phyloP scores from a whole-genome alignment of 805 yeast species.

The Metschnikowia similis region DNA sequence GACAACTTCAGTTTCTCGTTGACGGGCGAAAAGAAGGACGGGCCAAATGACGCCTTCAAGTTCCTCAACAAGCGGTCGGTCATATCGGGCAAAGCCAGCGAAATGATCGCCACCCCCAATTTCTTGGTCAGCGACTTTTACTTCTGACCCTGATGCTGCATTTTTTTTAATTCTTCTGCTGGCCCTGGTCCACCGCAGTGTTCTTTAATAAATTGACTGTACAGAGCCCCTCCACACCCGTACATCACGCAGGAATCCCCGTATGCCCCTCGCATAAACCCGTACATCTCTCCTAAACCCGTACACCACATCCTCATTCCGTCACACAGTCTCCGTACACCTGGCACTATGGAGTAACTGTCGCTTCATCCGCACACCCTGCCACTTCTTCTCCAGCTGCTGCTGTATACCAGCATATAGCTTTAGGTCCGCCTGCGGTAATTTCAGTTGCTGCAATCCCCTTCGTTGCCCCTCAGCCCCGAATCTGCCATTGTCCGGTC shows the following conservation, averaged over 20 bases:
- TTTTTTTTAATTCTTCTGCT: not conserved
- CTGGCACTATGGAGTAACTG: not conserved
- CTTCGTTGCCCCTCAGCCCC: not conserved
- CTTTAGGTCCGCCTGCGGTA: not conserved
- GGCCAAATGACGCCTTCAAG: constrained; percentile 26
- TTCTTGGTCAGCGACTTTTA: constrained; percentile 42
- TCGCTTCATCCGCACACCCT: not conserved
- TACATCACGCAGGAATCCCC: not conserved
- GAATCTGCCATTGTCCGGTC: not conserved
- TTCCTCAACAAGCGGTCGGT: constrained; percentile 34
- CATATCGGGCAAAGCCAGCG: constrained; percentile 39
- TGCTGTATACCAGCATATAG: not conserved
- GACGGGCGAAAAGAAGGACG: constrained; percentile 14
- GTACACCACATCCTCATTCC: not conserved
- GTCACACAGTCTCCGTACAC: not conserved
- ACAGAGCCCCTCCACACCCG: not conserved
- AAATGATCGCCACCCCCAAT: constrained; percentile 40
- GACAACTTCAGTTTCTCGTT: constrained; percentile 34
- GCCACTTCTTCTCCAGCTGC: not conserved
- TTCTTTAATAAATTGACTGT: constrained; percentile 2
- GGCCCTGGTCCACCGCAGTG: constrained; percentile 6
- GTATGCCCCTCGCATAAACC: no score
- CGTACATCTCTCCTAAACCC: not conserved
- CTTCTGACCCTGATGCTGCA: constrained; percentile 19
- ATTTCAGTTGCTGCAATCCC: not conserved